Percentiles rank a stretch among this genome's conserved stretches.
Evolutionary conservation across 192 early-diverging fungal species (phyloP).

Genomic region (Backusella macrospora): DNA sequence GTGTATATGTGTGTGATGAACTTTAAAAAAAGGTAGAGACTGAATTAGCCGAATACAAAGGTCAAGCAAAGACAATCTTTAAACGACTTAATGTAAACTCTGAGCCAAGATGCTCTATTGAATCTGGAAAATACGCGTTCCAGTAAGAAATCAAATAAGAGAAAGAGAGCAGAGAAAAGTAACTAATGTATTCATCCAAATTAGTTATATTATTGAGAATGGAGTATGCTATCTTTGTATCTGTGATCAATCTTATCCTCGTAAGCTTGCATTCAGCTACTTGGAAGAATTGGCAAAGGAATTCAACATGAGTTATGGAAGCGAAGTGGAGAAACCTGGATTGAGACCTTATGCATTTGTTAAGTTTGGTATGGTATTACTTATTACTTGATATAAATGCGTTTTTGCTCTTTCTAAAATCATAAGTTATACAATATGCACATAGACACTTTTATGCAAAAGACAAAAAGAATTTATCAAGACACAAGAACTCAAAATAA

Average conservation of each 20-base stretch:
- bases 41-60: conserved; percentile 90
- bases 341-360: conserved; percentile 97
- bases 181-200: background rate
- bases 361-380: conserved; percentile 74
- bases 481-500: conserved; percentile 93
- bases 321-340: conserved; percentile 79
- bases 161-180: too few species aligned
- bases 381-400: background rate
- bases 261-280: conserved; percentile 92
- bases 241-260: conserved; percentile 91
- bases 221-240: conserved; percentile 95
- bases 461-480: conserved; percentile 95
- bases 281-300: conserved; percentile 94
- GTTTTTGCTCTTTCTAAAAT: background rate
- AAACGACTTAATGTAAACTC: conserved; percentile 84
- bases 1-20: background rate
- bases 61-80: conserved; percentile 92
- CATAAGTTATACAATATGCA: background rate
- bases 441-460: conserved; percentile 96
- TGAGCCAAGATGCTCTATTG: conserved; percentile 92
- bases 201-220: conserved; percentile 90
- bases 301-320: conserved; percentile 92
- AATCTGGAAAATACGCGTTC: conserved; percentile 86
- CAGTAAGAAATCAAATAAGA: conserved; percentile 61
- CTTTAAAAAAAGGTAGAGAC: conserved; percentile 58